Percentiles rank a stretch among this genome's conserved stretches.
Evolutionary conservation across 768 basidiomycete genomes (phyloP).

Genomic region (Mycena leptocephala): DNA sequence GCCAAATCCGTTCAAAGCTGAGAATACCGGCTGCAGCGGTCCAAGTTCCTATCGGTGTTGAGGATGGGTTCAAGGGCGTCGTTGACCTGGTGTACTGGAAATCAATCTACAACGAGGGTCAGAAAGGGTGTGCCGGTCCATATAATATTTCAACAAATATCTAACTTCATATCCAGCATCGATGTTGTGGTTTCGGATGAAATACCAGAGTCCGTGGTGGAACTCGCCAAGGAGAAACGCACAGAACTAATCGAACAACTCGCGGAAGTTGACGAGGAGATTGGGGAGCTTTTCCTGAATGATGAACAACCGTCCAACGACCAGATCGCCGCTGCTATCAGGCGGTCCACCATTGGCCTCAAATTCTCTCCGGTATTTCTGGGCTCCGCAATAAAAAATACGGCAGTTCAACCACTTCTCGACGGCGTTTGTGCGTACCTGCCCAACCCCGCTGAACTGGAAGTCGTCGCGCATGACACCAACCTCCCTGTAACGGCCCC

Average conservation of each 20-base stretch:
- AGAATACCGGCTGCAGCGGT: slow-evolving; percentile 95
- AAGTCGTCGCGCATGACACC: slow-evolving; percentile 88
- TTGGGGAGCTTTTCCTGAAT: slow-evolving; percentile 93
- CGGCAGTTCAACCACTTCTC: slow-evolving; percentile 92
- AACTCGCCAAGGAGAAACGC: slow-evolving; percentile 88
- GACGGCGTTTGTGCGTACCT: slow-evolving; percentile 98
- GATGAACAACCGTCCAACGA: slow-evolving; percentile 82
- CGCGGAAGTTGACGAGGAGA: slow-evolving; percentile 95
- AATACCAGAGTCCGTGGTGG: slow-evolving; percentile 84
- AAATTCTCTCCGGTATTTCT: slow-evolving; percentile 98
- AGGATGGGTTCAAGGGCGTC: slow-evolving; percentile 91
- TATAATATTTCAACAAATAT: neutral
- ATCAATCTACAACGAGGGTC: slow-evolving; percentile 93
- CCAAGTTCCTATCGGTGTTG: slow-evolving; percentile 94
- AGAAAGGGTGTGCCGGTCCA: slow-evolving; percentile 85
- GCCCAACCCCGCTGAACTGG: slow-evolving; percentile 87
- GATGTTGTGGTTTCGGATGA: slow-evolving; percentile 88
- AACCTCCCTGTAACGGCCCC: slow-evolving; percentile 76
- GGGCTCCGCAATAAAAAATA: slow-evolving; percentile 98
- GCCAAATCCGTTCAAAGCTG: slow-evolving; percentile 93
- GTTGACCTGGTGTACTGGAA: slow-evolving; percentile 97
- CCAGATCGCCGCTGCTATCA: slow-evolving; percentile 89
- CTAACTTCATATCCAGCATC: slow-evolving; percentile 61
- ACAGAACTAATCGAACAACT: slow-evolving; percentile 94
- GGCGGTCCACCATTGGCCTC: slow-evolving; percentile 89